Conservation (phyloP, 2,329 filamentous ascomycete species). For the Lecanicillium sp. region DNA sequence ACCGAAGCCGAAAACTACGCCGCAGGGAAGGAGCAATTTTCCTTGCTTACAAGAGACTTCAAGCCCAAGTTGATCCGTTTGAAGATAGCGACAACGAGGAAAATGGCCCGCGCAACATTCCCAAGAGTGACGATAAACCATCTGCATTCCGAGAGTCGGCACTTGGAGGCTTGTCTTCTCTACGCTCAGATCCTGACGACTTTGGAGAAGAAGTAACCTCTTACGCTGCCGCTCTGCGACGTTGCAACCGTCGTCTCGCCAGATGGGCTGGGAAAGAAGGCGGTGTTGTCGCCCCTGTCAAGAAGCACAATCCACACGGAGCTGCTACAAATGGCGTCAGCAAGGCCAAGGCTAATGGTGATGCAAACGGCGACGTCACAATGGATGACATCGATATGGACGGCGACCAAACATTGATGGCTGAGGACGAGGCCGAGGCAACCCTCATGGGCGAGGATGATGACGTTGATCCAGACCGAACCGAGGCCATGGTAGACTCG, state of each 20-base stretch:
- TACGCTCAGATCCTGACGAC: conserved; percentile 58
- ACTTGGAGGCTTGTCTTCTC: conserved; percentile 55
- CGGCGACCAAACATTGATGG: conserved; percentile 27
- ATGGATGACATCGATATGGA: conserved; percentile 36
- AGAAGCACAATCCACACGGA: conserved; percentile 24
- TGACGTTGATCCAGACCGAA: conserved; percentile 32
- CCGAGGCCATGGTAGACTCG: conserved; percentile 28
- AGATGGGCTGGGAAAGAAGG: conserved; percentile 54
- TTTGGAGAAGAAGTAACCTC: conserved; percentile 66
- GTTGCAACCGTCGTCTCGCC: conserved; percentile 55
- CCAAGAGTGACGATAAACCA: conserved; percentile 19
- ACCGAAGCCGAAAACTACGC: conserved; percentile 52
- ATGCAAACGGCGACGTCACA: conserved; percentile 30
- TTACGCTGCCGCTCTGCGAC: conserved; percentile 57
- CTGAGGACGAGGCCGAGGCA: conserved; percentile 30
- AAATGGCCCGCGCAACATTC: conserved; percentile 23
- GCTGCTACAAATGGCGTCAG: conserved; percentile 10
- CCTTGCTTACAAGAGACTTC: conserved; percentile 56
- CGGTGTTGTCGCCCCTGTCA: conserved; percentile 38
- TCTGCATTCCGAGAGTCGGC: conserved; percentile 45
- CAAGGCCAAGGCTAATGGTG: conserved; percentile 18
- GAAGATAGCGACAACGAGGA: conserved; percentile 57
- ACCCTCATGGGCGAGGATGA: conserved; percentile 37
- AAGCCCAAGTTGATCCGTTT: conserved; percentile 45
- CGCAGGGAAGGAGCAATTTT: conserved; percentile 58